Percentiles rank a stretch among this genome's conserved stretches.
phyloP scores from a whole-genome alignment of 164 flowering plant genomes.

The Annona squamosa region DNA sequence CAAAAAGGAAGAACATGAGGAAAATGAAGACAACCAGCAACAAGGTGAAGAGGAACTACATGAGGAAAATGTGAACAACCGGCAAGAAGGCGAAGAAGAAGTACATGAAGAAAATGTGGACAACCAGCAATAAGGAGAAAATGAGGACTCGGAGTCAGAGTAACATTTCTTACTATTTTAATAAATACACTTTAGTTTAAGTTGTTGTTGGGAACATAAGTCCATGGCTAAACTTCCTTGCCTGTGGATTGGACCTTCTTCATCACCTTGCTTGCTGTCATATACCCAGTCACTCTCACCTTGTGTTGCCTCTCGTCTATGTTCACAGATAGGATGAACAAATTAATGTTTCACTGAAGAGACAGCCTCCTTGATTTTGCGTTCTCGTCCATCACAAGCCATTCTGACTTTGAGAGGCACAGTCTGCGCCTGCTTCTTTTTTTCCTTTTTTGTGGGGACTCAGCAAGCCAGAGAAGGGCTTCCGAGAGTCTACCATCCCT shows the following conservation, averaged over 20 bases:
- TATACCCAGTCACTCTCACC: conserved; percentile 68
- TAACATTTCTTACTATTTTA: too few species aligned
- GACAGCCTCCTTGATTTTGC: conserved; percentile 55
- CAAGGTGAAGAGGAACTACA: too few species aligned
- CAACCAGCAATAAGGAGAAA: too few species aligned
- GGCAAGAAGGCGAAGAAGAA: too few species aligned
- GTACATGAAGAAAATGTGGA: too few species aligned
- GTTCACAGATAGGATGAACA: conserved; percentile 37
- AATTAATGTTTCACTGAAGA: conserved; percentile 56
- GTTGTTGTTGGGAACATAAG: conserved; percentile 65
- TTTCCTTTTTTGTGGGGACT: conserved; percentile 31
- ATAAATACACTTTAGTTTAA: too few species aligned
- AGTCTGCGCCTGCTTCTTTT: conserved; percentile 53
- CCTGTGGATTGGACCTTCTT: conserved; percentile 56
- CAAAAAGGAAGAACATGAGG: too few species aligned
- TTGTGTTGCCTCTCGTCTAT: conserved; percentile 71
- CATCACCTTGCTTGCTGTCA: conserved; percentile 64
- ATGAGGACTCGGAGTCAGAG: too few species aligned
- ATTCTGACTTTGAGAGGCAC: conserved; percentile 75
- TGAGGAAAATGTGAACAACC: too few species aligned
- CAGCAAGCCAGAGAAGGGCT: conserved; percentile 49
- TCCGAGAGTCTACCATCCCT: conserved; percentile 61
- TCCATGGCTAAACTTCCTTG: conserved; percentile 77
- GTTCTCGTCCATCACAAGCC: conserved; percentile 90
- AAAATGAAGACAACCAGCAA: too few species aligned